Base-by-base conservation (phyloP, 2,329 filamentous ascomycete species). In the Penicillium sp. region DNA sequence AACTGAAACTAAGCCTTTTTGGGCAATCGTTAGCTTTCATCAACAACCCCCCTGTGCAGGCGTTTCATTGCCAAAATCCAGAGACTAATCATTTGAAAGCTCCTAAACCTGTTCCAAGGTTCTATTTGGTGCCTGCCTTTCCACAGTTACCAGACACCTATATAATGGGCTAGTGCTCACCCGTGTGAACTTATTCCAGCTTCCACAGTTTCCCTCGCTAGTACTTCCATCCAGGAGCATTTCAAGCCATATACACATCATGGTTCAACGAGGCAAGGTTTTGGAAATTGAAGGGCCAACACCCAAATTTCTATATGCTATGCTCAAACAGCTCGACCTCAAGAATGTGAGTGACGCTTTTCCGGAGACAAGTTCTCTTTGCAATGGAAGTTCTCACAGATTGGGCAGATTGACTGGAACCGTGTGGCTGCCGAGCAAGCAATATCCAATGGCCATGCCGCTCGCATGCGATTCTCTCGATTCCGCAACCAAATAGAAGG, bases 401-500 rank as follows among this genome's bases (percentile, higher is more conserved):
- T 16, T 37, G n/a, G 10, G 29, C 19, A 83, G 80, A 77, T 84
- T 59, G 79, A 84, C 61, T 84, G 82, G 82, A 77, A 77, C 48
- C 65, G 73, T 39, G 80, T 84, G 16, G 82, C 82, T 14, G 69
- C 68, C 3, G 71, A 81, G 47, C 70, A 81, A 13, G 78, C 78
- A 45, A 82, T 84, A 53, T 80, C 79, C 35, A 84, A 84, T 52
- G 82, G 81, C 37, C 82, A 84, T 63, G 82, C 82, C 3, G 82
- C 82, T 14, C 79, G 82, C 39, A 84, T 84, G 82, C 78, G 82
- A 27, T 84, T 79, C 66, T 81, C 79, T 22, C 79, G 82, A 35
- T 83, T 84, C 69, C 79, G 75, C 56, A 75, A 78, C 53, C 79
- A 83, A 47, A 81, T 82, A 74, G 82, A 84, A 57, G 78, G 78